Evolutionary conservation across 345 rosid genomes (phyloP).

Genomic region (Boechera stricta): DNA sequence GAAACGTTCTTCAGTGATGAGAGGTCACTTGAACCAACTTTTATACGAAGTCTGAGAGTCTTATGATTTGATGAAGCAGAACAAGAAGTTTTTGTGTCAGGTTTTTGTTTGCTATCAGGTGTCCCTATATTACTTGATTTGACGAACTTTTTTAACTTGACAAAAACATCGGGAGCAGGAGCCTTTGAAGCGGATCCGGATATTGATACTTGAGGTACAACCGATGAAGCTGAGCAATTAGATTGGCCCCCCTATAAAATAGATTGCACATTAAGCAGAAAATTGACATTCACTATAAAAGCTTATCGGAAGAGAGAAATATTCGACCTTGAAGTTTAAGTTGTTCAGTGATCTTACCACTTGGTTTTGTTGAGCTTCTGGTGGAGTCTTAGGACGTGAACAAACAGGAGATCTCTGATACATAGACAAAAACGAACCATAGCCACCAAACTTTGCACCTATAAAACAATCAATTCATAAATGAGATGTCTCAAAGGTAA

Average conservation of each 20-base stretch:
- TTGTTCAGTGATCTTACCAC: constrained; percentile 50
- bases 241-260: constrained; percentile 55
- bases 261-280: constrained; percentile 1
- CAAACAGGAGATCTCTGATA: constrained; percentile 47
- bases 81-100: constrained; percentile 44
- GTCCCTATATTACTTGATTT: constrained; percentile 52
- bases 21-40: constrained; percentile 82
- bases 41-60: constrained; percentile 73
- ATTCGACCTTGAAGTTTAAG: constrained; percentile 54
- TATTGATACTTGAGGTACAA: constrained; percentile 49
- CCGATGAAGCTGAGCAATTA: constrained; percentile 48
- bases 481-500: constrained; percentile 22
- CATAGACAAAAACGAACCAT: constrained; percentile 49
- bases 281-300: constrained; percentile 14
- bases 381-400: constrained; percentile 40
- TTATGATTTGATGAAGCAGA: constrained; percentile 61
- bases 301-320: constrained; percentile 27
- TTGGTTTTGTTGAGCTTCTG: constrained; percentile 41
- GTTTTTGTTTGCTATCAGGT: constrained; percentile 46
- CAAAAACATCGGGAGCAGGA: constrained; percentile 45
- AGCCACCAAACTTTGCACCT: constrained; percentile 52
- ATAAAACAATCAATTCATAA: constrained; percentile 37
- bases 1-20: constrained; percentile 67
- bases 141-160: constrained; percentile 50
- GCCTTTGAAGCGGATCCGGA: constrained; percentile 52